phyloP scores from a whole-genome alignment of 495 filamentous ascomycete genomes.

The Recurvomyces mirabilis region DNA sequence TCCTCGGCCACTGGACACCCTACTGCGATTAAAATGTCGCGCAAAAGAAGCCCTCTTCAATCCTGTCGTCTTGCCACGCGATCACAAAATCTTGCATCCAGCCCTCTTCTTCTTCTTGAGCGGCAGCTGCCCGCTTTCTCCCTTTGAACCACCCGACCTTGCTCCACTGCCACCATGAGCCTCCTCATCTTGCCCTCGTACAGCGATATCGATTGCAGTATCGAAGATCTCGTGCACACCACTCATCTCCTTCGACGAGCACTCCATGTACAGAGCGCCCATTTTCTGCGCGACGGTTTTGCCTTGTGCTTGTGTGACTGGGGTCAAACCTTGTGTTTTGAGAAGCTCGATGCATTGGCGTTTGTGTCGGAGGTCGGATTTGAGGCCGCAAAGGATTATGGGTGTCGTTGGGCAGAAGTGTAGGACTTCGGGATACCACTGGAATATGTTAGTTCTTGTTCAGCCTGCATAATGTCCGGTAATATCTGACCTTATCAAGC shows the following conservation, averaged over 20 bases:
- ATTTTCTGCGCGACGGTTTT: slow-evolving; percentile 77
- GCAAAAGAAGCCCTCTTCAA: too few species aligned
- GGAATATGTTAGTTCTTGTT: too few species aligned
- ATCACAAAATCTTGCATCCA: slow-evolving; percentile 58
- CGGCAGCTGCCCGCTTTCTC: slow-evolving; percentile 11
- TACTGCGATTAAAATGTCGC: too few species aligned
- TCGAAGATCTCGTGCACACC: slow-evolving; percentile 95
- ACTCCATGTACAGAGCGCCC: slow-evolving; percentile 92
- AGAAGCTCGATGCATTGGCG: slow-evolving; percentile 94
- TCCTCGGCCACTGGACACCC: too few species aligned
- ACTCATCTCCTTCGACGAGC: slow-evolving; percentile 91
- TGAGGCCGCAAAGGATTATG: slow-evolving; percentile 86
- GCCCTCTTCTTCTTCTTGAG: slow-evolving; percentile 54
- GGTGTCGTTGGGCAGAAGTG: slow-evolving; percentile 98
- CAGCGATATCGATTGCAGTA: slow-evolving; percentile 73
- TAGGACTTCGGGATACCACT: slow-evolving; percentile 99
- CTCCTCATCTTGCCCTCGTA: slow-evolving; percentile 50
- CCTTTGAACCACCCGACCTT: too few species aligned
- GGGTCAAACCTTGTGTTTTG: slow-evolving; percentile 92
- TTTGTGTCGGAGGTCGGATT: slow-evolving; percentile 90
- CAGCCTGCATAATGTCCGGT: too few species aligned
- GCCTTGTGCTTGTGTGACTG: slow-evolving; percentile 85
- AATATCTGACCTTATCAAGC: slow-evolving; percentile 93
- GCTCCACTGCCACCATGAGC: too few species aligned
- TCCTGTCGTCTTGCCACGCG: too few species aligned